Evolutionary conservation across 2,329 filamentous ascomycete species (phyloP).

Genomic region (Biscogniauxia sp.): DNA sequence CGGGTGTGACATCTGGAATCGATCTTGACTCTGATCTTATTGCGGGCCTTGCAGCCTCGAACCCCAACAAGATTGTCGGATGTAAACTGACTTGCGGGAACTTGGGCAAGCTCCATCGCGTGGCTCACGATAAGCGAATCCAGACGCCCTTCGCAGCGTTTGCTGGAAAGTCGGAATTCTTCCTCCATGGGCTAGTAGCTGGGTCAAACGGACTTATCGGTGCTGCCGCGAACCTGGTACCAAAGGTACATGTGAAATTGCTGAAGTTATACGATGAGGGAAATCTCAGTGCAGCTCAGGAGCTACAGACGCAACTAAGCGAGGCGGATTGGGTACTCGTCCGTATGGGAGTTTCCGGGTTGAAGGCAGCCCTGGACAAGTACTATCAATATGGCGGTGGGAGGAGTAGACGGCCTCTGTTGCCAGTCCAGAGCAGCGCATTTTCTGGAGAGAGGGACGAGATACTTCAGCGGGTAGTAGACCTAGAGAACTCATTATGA

Average conservation of each 20-base stretch:
- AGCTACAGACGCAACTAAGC: no score
- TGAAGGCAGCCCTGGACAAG: no score
- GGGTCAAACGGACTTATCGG: conserved; percentile 63
- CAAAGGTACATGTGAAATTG: conserved; percentile 61
- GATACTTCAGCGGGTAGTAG: no score
- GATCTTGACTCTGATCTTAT: conserved; percentile 68
- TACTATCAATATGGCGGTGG: no score
- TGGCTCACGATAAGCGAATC: conserved; percentile 38
- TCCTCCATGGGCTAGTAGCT: conserved; percentile 58
- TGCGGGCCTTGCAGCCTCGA: conserved; percentile 40
- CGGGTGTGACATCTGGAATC: conserved; percentile 63
- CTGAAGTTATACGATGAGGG: conserved; percentile 46
- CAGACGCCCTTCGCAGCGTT: conserved; percentile 56
- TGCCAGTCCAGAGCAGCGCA: no score
- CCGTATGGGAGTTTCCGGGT: no score
- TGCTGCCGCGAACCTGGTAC: conserved; percentile 69
- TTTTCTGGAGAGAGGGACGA: no score
- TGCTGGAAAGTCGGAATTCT: conserved; percentile 64
- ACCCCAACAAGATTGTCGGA: conserved; percentile 47
- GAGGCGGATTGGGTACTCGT: no score
- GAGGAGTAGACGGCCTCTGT: no score
- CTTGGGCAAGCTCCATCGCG: conserved; percentile 47
- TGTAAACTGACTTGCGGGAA: conserved; percentile 55
- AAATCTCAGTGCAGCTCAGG: no score
- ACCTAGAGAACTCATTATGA: no score